Base-by-base conservation (phyloP, 1,139 yeast species). In the Suhomyces maxii region DNA sequence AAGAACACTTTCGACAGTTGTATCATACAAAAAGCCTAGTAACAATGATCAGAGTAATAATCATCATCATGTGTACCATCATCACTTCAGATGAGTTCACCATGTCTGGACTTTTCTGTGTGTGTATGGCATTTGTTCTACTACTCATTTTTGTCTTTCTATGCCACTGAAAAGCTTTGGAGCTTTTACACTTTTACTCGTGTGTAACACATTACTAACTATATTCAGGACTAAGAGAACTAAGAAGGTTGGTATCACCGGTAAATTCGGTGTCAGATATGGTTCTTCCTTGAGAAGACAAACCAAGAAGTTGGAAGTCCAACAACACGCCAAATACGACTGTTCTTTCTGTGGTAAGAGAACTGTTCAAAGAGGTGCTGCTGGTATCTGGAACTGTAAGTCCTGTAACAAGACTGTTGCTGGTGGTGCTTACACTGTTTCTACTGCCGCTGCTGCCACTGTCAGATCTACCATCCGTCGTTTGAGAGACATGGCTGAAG, bases 231-330 rank as follows among this genome's bases (percentile, higher is more conserved):
- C 97, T 79, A 91, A 91, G 83, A 89, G 99, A 88, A 93, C 99
- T 70, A 93, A 93, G 96, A 93, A 93, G 91, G 99, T 93, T 77
- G 99, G 99, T 80, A 93, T 93, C 84, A 93, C 99, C 79, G 99
- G 99, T 86, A 95, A 95, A 85, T 93, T 89, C 86, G 99, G 98
- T 89, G 97, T 93, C 82, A 91, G 99, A 86, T 93, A 93, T 83
- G 98, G 99, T 91, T 93, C 99, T 70, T 95, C 99, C 63, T 85
- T 93, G 79, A 91, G 99, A 88, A 91, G 98, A 84, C 97, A 90
- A 82, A 89, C 96, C 84, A 91, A 91, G 87, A 93, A 93, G 86
- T 83, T 95, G 80, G 99, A 95, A 82, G 87, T 89, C 69, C 97
- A 90, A 81, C 97, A 91, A 78, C 99, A 93, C 81, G 89, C 99